These are phyloP conservation scores for Xylaria cubensis DNA, from an alignment of 495 filamentous ascomycete genomes.

Conservation along the genomic window DNA sequence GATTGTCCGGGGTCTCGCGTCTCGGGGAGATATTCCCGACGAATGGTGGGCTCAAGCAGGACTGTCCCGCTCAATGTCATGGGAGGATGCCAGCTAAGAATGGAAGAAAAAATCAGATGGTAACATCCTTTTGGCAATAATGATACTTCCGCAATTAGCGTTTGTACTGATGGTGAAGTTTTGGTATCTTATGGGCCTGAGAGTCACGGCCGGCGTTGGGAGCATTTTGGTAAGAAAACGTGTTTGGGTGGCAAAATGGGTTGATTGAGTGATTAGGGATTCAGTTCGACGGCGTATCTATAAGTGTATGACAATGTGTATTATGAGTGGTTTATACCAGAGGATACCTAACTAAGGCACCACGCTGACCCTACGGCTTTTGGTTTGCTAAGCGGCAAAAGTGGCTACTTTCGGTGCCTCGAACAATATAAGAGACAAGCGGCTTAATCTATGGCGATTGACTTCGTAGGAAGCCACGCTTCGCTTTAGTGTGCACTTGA, in stretches of 20 bases:
- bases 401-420: not conserved
- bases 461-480: not conserved
- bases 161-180: not conserved
- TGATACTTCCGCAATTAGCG: not conserved
- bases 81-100: slow-evolving; percentile 42
- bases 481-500: not conserved
- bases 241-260: slow-evolving; percentile 3
- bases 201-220: slow-evolving; percentile 12
- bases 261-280: not conserved
- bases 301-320: slow-evolving; percentile 20
- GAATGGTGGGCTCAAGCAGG: slow-evolving; percentile 80
- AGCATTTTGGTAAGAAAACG: not conserved
- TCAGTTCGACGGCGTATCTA: not conserved
- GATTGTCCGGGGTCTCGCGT: slow-evolving; percentile 69
- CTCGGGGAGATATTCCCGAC: slow-evolving; percentile 74
- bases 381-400: not conserved
- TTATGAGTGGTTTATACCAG: slow-evolving; percentile 5
- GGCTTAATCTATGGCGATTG: not conserved
- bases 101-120: not conserved
- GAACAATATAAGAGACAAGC: not conserved
- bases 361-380: not conserved
- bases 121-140: not conserved
- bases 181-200: not conserved
- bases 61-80: slow-evolving; percentile 64
- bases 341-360: not conserved